phyloP scores from a whole-genome alignment of 495 filamentous ascomycete species.

The Tuber indicum region DNA sequence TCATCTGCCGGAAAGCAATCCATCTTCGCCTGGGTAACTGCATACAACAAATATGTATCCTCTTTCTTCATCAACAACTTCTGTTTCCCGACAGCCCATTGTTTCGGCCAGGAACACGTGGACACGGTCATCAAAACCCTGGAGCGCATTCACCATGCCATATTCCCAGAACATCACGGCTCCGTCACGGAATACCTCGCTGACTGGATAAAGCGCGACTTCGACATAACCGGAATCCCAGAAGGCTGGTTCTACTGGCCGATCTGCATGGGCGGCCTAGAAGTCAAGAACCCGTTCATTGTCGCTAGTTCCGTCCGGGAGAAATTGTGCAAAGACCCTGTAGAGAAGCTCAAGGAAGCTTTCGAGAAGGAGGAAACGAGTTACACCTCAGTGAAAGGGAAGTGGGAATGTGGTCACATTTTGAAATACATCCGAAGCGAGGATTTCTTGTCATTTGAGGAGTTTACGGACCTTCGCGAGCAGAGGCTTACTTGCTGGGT shows the following conservation, averaged over 20 bases:
- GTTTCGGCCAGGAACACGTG: conserved; percentile 58
- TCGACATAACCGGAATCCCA: conserved; percentile 53
- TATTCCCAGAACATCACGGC: conserved; percentile 47
- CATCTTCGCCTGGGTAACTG: conserved; percentile 59
- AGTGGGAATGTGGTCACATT: conserved; percentile 16
- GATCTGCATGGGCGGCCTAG: conserved; percentile 41
- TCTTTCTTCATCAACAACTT: conserved; percentile 63
- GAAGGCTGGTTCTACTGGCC: conserved; percentile 60
- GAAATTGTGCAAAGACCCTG: conserved; percentile 17
- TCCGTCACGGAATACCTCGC: conserved; percentile 57
- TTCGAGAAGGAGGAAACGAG: background rate
- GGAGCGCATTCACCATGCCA: conserved; percentile 53
- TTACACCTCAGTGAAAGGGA: conserved; percentile 8
- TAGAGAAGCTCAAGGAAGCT: background rate
- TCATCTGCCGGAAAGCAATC: conserved; percentile 48
- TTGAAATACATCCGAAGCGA: background rate
- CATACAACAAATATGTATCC: conserved; percentile 60
- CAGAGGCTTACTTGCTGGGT: conserved; percentile 15
- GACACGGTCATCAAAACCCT: conserved; percentile 58
- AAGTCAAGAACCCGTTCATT: conserved; percentile 42
- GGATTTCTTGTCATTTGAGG: conserved; percentile 11
- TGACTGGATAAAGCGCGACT: conserved; percentile 50
- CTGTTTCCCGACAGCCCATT: conserved; percentile 54
- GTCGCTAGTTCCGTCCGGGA: conserved; percentile 34
- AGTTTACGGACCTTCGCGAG: conserved; percentile 11